Evolutionary conservation across 768 basidiomycete species (phyloP).

Genomic region (Termitomyces sp.): DNA sequence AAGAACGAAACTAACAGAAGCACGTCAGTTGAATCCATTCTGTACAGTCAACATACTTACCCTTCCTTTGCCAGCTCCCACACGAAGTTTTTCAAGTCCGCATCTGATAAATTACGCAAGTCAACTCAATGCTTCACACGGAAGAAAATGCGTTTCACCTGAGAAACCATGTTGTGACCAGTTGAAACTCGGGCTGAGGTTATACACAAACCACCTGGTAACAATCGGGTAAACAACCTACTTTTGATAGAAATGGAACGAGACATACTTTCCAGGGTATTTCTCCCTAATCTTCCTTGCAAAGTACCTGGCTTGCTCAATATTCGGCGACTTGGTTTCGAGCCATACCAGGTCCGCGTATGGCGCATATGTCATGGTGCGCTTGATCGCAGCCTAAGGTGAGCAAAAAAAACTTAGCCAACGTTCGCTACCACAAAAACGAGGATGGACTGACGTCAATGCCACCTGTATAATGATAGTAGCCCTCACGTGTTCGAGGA

Average conservation of each 20-base stretch:
- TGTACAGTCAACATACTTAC: slow-evolving; percentile 26
- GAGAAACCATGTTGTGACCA: slow-evolving; percentile 83
- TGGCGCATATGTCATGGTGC: slow-evolving; percentile 74
- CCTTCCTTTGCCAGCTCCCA: slow-evolving; percentile 92
- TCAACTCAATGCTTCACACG: not conserved
- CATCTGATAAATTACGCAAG: slow-evolving; percentile 36
- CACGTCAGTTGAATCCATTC: slow-evolving; percentile 3
- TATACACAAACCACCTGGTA: slow-evolving; percentile 81
- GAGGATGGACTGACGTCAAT: slow-evolving; percentile 42
- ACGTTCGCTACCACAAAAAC: not conserved
- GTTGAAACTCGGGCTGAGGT: slow-evolving; percentile 91
- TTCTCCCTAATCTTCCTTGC: slow-evolving; percentile 67
- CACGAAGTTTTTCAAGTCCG: slow-evolving; percentile 76
- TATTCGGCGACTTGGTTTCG: slow-evolving; percentile 85
- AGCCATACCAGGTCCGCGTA: slow-evolving; percentile 91
- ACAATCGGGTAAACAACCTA: not conserved
- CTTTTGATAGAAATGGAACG: not conserved
- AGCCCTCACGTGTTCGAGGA: slow-evolving; percentile 87
- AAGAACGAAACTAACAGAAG: slow-evolving; percentile 65
- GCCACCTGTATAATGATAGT: slow-evolving; percentile 83
- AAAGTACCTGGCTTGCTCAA: slow-evolving; percentile 75
- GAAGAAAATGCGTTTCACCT: slow-evolving; percentile 28
- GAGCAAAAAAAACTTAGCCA: not conserved
- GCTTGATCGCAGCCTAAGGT: slow-evolving; percentile 67
- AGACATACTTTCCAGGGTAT: slow-evolving; percentile 64